A percentile compares a stretch with the other conserved stretches of the same genome.
Conservation (phyloP, 148 eudicot genomes). For the Dianthus caryophyllus region DNA sequence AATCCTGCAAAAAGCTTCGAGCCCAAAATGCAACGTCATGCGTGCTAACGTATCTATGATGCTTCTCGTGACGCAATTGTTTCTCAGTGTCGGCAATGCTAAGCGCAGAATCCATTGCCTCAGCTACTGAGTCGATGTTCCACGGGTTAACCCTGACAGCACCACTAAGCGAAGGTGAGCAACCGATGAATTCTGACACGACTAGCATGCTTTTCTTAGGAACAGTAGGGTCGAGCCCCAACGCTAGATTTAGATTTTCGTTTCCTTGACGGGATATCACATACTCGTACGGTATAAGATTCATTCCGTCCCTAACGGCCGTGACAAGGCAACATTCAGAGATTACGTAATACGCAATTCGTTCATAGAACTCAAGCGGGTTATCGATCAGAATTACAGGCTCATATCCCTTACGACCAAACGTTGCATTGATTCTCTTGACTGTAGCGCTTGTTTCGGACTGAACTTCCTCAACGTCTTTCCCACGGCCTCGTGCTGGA, state of each 20-base stretch:
- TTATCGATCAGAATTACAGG: constrained; percentile 67
- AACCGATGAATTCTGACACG: constrained; percentile 81
- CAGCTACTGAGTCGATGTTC: constrained; percentile 73
- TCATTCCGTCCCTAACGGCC: constrained; percentile 91
- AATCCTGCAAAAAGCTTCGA: constrained; percentile 69
- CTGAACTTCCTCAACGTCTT: constrained; percentile 67
- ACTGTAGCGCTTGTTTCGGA: constrained; percentile 60
- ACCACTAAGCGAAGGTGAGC: constrained; percentile 92
- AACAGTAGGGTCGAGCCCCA: constrained; percentile 39
- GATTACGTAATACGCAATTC: constrained; percentile 68
- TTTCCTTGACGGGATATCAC: constrained; percentile 69
- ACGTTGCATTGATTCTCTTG: constrained; percentile 50
- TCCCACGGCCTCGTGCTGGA: constrained; percentile 84
- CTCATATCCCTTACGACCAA: constrained; percentile 51
- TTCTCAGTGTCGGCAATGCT: constrained; percentile 56
- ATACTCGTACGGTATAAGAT: constrained; percentile 81
- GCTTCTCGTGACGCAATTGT: constrained; percentile 78
- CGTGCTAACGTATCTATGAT: constrained; percentile 71
- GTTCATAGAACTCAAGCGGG: constrained; percentile 60
- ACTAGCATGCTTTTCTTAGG: constrained; percentile 87
- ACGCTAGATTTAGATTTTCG: constrained; percentile 41
- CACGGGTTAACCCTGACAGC: constrained; percentile 86
- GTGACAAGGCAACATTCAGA: constrained; percentile 86
- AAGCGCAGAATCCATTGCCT: constrained; percentile 71
- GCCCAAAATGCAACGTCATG: constrained; percentile 92